Evolutionary conservation across 257 asterid species (phyloP).

Genomic region (Lantana camara): DNA sequence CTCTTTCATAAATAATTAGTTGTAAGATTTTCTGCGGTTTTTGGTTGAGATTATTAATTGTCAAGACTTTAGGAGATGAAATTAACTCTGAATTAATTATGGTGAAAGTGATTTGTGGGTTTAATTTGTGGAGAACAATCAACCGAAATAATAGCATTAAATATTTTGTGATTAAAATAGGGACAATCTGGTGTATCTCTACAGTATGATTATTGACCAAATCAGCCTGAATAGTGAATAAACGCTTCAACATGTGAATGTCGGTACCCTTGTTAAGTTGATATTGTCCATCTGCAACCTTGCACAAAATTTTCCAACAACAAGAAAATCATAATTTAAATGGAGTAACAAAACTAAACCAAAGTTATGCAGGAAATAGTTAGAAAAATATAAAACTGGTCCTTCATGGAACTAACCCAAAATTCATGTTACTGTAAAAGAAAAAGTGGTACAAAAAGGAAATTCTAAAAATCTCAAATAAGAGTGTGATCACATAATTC

Average conservation of each 20-base stretch:
- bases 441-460: no score
- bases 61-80: constrained; percentile 17
- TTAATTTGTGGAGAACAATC: neutral
- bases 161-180: neutral
- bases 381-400: no score
- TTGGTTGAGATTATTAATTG: neutral
- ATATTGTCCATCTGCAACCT: neutral
- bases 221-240: neutral
- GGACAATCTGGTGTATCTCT: neutral
- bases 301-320: neutral
- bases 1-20: no score
- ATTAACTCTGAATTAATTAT: neutral
- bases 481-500: no score
- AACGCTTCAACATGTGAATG: neutral
- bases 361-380: no score
- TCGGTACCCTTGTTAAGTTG: neutral
- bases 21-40: neutral
- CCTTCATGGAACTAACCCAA: no score
- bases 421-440: no score
- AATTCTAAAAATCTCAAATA: no score
- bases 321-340: no score
- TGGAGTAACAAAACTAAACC: no score
- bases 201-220: neutral
- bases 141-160: neutral
- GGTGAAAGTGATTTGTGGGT: neutral